These are phyloP conservation scores for Candida dajiaensis DNA, from an alignment of 805 yeast genomes.

Conservation along the genomic window DNA sequence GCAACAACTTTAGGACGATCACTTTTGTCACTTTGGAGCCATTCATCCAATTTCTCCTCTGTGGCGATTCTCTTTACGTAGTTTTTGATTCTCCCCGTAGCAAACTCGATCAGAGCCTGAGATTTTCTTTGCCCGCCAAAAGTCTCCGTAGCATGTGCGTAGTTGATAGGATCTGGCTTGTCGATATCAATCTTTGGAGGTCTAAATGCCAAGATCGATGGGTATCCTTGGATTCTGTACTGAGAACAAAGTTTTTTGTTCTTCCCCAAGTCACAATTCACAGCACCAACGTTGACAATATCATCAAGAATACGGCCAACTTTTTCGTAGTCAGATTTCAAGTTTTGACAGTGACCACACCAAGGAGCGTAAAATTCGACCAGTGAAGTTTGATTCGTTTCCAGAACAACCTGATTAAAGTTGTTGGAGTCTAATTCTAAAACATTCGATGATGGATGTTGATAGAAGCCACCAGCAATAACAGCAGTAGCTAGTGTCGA, in stretches of 20 bases:
- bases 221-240: slow-evolving; percentile 69
- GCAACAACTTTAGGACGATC: slow-evolving; percentile 39
- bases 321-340: slow-evolving; percentile 58
- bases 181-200: slow-evolving; percentile 58
- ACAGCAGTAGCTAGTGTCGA: slow-evolving; percentile 2
- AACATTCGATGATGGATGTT: slow-evolving; percentile 28
- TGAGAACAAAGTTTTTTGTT: slow-evolving; percentile 67
- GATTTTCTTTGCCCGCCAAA: slow-evolving; percentile 59
- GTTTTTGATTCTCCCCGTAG: slow-evolving; percentile 56
- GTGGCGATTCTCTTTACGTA: slow-evolving; percentile 49
- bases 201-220: slow-evolving; percentile 75
- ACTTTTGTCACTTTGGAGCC: slow-evolving; percentile 6
- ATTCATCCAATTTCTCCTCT: slow-evolving; percentile 27
- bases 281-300: slow-evolving; percentile 65
- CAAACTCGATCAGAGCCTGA: slow-evolving; percentile 47
- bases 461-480: neutral
- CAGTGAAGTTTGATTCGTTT: slow-evolving; percentile 71
- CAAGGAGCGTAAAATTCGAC: slow-evolving; percentile 95
- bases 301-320: slow-evolving; percentile 56
- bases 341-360: slow-evolving; percentile 89
- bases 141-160: slow-evolving; percentile 45
- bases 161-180: slow-evolving; percentile 13
- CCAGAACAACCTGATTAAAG: slow-evolving; percentile 61
- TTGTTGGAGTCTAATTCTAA: slow-evolving; percentile 49
- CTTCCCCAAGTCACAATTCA: slow-evolving; percentile 71